A percentile compares a stretch with the other conserved stretches of the same genome.
Conservation (phyloP, 352 stramenopile species). For the Blastocystis sp. region DNA sequence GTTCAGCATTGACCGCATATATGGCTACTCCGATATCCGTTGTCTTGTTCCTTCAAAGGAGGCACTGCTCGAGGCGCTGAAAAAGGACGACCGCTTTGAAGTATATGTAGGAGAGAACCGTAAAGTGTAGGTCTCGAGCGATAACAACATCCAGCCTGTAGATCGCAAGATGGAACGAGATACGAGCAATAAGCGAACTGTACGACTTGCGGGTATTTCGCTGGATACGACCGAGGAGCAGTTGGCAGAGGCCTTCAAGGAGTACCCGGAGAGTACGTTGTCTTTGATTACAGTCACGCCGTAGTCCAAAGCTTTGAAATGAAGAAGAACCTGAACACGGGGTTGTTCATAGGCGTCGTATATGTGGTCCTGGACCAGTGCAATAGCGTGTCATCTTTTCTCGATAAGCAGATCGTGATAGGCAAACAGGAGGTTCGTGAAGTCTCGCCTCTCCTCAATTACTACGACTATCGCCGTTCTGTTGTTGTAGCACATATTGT, state of each 20-base stretch:
- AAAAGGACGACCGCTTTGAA: not conserved
- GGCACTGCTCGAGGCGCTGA: not conserved
- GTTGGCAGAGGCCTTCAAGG: not conserved
- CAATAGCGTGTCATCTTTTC: not conserved
- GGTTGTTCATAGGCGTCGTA: not conserved
- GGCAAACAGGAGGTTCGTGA: not conserved
- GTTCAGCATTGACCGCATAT: not conserved
- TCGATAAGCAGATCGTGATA: not conserved
- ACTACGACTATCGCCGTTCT: not conserved
- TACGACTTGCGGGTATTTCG: not conserved
- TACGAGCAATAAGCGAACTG: not conserved
- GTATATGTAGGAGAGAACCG: not conserved
- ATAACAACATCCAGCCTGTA: not conserved
- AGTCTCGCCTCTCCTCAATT: not conserved
- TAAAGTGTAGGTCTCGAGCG: not conserved
- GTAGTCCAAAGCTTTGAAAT: not conserved
- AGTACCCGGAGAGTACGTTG: not conserved
- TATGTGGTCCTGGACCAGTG: not conserved
- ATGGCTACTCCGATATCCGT: not conserved
- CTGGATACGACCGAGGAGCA: not conserved
- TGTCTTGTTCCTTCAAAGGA: not conserved
- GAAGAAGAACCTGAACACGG: not conserved
- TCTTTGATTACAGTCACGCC: not conserved
- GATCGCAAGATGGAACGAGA: not conserved
- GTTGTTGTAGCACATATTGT: not conserved